Base-by-base conservation (phyloP, 2,329 filamentous ascomycete genomes). In the Ophiostoma sp. region DNA sequence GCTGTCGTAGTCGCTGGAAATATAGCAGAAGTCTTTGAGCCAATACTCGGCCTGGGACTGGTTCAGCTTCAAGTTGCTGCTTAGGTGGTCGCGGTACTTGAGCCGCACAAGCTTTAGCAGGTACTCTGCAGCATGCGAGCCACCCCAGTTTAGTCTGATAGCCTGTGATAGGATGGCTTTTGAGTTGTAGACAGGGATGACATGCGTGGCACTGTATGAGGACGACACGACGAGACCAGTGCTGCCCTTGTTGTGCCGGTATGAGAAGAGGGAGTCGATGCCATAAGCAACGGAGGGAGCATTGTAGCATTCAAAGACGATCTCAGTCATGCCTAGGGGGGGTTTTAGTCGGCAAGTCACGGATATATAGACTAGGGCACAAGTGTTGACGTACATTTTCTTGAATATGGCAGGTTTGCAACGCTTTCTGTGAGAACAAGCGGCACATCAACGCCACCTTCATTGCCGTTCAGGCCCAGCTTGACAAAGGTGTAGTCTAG, bases 391-490 rank as follows among this genome's bases (percentile, higher is more conserved):
- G 27, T 27, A 27, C 92, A 94, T 80, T 91, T 94, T 73, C 93
- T 84, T 64, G 93, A 89, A 76, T 99, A 99, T 12, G 87, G 87
- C 70, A 97, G 78, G 77, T 98, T 98, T 41, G 93, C 95, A 69
- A 98, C 88, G 0, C 95, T 89, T 79, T 99, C 95, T 0, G 95
- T 99, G 89, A 99, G 93, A 73, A 99, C 89, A 70, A 99, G 86
- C 1, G 94, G 93, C 74, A 93, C 83, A 74, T 94, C 92, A 71
- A 99, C 87, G 38, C 85, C 82, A 8, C 91, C 92, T 65, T 89
- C 86, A 4, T 82, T 82, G 16, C 87, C 87, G 72, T 96, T 92
- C 73, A 99, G 84, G 4, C 95, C 95, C 67, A 99, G 81, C 79
- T 97, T 98, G 73, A 97, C 83, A 77, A 99, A 99, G 58, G 93